Conservation (phyloP, 2,329 filamentous ascomycete species). For the Ceratocystis albifundus region DNA sequence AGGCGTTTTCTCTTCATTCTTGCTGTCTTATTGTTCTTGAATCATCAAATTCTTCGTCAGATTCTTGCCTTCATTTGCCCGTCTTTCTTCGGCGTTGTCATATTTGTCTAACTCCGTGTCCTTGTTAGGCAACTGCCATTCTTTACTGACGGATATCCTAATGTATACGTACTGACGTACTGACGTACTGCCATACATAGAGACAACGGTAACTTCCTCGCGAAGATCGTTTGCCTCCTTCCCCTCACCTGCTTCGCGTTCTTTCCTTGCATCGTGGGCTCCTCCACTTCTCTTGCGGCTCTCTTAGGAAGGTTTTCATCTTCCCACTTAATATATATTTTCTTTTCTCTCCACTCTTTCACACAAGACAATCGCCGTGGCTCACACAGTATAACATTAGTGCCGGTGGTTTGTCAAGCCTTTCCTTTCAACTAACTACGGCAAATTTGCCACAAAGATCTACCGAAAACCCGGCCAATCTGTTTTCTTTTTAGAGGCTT, state of each 20-base stretch:
- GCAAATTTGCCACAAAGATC: too few species aligned
- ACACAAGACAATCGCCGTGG: not conserved
- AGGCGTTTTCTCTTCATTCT: conserved; percentile 1
- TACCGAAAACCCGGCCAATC: not conserved
- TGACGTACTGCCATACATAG: not conserved
- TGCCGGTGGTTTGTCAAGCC: not conserved
- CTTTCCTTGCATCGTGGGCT: not conserved
- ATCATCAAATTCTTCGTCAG: not conserved
- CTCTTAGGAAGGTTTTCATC: not conserved
- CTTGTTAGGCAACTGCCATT: not conserved
- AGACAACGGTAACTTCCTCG: not conserved
- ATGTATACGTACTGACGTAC: not conserved
- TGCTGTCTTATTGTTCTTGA: not conserved
- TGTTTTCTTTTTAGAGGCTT: not conserved
- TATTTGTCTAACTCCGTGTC: not conserved
- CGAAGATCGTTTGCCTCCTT: not conserved
- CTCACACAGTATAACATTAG: not conserved
- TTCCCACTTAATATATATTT: not conserved
- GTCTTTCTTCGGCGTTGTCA: not conserved
- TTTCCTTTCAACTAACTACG: not conserved
- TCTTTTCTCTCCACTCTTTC: not conserved
- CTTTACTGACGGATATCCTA: not conserved
- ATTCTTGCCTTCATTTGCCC: not conserved
- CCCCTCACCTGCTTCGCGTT: not conserved
- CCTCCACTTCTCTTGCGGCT: not conserved